phyloP scores from a whole-genome alignment of 257 asterid species.

The Nicotiana attenuata region DNA sequence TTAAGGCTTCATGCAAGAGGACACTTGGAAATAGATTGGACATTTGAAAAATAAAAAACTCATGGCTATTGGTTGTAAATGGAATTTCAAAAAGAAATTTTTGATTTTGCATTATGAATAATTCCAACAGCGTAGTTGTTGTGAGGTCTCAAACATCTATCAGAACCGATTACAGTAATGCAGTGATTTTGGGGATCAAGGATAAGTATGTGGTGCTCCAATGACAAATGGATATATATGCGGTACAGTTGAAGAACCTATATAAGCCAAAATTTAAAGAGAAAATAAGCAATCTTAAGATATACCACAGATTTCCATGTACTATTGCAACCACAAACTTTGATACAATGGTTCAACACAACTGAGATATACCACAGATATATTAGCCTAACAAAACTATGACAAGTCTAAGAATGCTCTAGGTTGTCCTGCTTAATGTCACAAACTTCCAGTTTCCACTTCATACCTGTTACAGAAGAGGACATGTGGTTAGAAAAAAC shows the following conservation, averaged over 20 bases:
- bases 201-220: neutral
- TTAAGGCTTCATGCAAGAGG: no score
- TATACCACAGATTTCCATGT: neutral
- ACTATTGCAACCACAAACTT: neutral
- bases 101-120: no score
- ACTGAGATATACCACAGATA: neutral
- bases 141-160: neutral
- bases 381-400: neutral
- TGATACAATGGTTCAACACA: neutral
- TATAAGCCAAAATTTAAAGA: neutral
- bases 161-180: no score
- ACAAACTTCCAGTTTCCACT: neutral
- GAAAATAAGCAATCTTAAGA: neutral
- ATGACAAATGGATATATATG: no score
- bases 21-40: no score
- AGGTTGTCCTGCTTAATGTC: neutral
- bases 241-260: neutral
- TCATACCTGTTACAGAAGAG: neutral
- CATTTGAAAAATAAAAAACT: no score
- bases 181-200: no score
- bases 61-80: no score
- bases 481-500: neutral
- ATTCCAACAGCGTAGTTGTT: no score
- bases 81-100: no score
- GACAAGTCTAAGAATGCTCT: neutral